Base-by-base conservation (phyloP, 305 asterid species). In the Petunia hybrid region DNA sequence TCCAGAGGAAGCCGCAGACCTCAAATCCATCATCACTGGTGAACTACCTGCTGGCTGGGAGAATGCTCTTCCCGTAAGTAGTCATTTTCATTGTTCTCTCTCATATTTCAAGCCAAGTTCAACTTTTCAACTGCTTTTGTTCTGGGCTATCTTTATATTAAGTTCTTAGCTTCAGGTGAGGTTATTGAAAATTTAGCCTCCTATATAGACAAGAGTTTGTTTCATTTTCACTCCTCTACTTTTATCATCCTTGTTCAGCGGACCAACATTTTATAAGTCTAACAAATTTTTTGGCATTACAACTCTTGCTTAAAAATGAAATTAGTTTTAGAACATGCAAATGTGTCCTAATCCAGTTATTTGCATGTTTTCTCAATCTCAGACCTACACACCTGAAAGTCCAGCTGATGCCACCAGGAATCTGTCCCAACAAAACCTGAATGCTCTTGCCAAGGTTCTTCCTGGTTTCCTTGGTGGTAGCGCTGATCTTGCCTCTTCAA, bases 401-500 rank as follows among this genome's bases (percentile, higher is more conserved):
- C 95, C 99, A 4, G 98, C 83, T 5, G 99, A 95, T 83, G 97
- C 99, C 81, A 95, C 98, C 8, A 84, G 98, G 83, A 95, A 95
- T 77, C 91, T 95, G 45, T 95, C 99, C 39, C 98, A 95, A 78
- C 76, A 76, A 87, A 92, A 93, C 83, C 92, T 94, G 70, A 95
- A 95, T 36, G 95, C 97, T 69, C 93, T 95, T 81, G 98, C 87
- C 16, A 93, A 92, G 79, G 98, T 95, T 84, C 92, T 93, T 63
- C 97, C 98, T 31, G 99, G 99, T 80, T 86, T 95, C 59, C 89
- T 95, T 6, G 99, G 98, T 74, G 99, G 99, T 41, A 95, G 98
- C 81, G 99, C 99, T 16, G 98, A 95, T 87, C 97, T 95, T 39
- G 97, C 99, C 82, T 92, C 97, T 36, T 95, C 97, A 85, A 93